Evolutionary conservation across 192 early-diverging fungal genomes (phyloP).

Genomic region (Coemansia sp.): DNA sequence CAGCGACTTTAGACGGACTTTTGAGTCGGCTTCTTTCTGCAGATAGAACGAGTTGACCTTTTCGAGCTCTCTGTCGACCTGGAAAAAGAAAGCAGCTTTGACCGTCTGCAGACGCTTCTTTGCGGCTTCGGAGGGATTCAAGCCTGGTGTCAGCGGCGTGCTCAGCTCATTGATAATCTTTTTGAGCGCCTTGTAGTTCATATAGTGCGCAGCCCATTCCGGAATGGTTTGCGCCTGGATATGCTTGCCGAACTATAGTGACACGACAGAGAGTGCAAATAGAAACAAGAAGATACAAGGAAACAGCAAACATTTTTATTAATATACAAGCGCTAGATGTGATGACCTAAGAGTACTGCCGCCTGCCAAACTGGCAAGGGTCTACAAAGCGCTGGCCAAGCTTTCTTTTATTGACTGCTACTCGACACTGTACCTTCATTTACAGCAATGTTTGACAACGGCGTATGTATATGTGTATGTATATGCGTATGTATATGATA

Average conservation of each 20-base stretch:
- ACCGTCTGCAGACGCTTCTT: conserved; percentile 69
- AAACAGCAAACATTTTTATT: not conserved
- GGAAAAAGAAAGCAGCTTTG: conserved; percentile 97
- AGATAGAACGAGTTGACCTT: conserved; percentile 97
- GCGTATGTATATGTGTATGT: conserved; percentile 1
- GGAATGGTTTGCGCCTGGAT: conserved; percentile 87
- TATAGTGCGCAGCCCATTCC: conserved; percentile 92
- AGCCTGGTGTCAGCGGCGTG: conserved; percentile 51
- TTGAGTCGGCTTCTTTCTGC: conserved; percentile 93
- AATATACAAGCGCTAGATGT: not conserved
- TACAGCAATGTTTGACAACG: not conserved
- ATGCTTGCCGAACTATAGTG: conserved; percentile 93
- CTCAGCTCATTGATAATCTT: conserved; percentile 86
- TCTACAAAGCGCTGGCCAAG: not conserved
- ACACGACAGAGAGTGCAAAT: not conserved
- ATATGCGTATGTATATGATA: not conserved
- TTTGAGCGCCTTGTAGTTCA: conserved; percentile 98
- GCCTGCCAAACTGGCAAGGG: not conserved
- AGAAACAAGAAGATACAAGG: not conserved
- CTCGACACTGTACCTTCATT: not conserved
- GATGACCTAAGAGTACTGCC: not conserved
- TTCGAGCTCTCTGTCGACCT: conserved; percentile 96
- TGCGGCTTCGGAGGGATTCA: conserved; percentile 37
- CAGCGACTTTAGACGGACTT: conserved; percentile 81
- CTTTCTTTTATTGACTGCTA: no score